Conservation (phyloP, 2,329 filamentous ascomycete species). For the Penicillium sp. region DNA sequence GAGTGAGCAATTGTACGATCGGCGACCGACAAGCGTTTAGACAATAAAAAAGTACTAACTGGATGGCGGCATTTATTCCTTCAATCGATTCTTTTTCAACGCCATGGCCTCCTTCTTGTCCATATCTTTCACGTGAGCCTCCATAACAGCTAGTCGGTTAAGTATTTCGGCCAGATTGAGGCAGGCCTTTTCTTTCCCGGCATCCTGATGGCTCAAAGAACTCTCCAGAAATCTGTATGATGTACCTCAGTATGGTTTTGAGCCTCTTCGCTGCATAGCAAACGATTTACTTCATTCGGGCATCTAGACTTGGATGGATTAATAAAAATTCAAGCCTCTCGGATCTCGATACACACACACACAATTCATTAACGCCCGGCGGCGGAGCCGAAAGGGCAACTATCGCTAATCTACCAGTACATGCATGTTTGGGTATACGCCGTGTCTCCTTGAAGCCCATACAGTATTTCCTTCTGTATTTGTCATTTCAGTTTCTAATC, state of each 20-base stretch:
- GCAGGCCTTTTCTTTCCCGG: not conserved
- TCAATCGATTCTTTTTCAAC: not conserved
- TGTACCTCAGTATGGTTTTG: not conserved
- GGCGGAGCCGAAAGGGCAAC: conserved; percentile 24
- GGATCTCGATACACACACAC: too few species aligned
- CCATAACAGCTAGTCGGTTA: not conserved
- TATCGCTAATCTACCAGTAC: conserved; percentile 23
- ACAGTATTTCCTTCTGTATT: conserved; percentile 24
- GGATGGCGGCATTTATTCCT: not conserved
- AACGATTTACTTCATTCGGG: too few species aligned
- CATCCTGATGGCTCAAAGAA: not conserved
- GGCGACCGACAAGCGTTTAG: not conserved
- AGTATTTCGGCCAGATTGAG: not conserved
- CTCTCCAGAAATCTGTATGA: not conserved
- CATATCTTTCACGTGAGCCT: not conserved
- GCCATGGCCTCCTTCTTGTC: not conserved
- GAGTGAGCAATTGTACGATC: not conserved
- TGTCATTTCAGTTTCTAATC: conserved; percentile 24
- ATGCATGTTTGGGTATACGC: conserved; percentile 17
- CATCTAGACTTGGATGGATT: too few species aligned
- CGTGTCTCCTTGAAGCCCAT: conserved; percentile 32
- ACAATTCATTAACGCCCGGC: too few species aligned
- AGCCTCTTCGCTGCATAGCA: too few species aligned
- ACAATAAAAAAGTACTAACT: too few species aligned
- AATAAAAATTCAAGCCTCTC: too few species aligned